phyloP scores from a whole-genome alignment of 176 grass and related monocot species.

The Carex scoparia region DNA sequence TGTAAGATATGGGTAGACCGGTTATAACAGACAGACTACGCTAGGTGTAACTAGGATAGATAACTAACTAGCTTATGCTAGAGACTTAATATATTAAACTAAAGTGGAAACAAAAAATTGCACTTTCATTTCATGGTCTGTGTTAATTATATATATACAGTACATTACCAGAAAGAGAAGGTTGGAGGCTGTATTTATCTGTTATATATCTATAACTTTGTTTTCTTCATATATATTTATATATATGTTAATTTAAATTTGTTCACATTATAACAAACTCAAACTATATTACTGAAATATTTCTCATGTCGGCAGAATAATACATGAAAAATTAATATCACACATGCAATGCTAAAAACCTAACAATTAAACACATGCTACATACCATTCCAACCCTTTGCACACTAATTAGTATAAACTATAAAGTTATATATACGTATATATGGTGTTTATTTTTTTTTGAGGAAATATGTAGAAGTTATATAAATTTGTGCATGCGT shows the following conservation, averaged over 20 bases:
- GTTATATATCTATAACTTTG: background rate
- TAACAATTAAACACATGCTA: constrained; percentile 22
- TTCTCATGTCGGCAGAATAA: constrained; percentile 10
- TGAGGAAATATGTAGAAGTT: constrained; percentile 27
- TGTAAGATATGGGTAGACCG: background rate
- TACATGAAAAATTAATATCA: background rate
- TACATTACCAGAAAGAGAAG: background rate
- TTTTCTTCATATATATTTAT: background rate
- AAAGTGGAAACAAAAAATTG: constrained; percentile 4
- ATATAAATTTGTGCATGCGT: constrained; percentile 1
- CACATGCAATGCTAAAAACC: constrained; percentile 22
- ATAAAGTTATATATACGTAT: background rate
- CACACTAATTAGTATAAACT: background rate
- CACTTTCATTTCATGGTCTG: background rate
- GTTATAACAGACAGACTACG: constrained; percentile 18
- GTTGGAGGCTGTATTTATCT: constrained; percentile 10
- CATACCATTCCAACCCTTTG: background rate
- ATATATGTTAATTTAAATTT: background rate
- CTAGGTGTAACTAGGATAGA: constrained; percentile 14
- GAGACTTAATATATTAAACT: background rate
- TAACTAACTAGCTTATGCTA: constrained; percentile 7
- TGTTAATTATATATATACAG: background rate
- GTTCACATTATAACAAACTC: background rate
- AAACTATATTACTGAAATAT: constrained; percentile 9
- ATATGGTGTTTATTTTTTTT: constrained; percentile 25